Base-by-base conservation (phyloP, 805 yeast species). In the Lipomyces yamadae region DNA sequence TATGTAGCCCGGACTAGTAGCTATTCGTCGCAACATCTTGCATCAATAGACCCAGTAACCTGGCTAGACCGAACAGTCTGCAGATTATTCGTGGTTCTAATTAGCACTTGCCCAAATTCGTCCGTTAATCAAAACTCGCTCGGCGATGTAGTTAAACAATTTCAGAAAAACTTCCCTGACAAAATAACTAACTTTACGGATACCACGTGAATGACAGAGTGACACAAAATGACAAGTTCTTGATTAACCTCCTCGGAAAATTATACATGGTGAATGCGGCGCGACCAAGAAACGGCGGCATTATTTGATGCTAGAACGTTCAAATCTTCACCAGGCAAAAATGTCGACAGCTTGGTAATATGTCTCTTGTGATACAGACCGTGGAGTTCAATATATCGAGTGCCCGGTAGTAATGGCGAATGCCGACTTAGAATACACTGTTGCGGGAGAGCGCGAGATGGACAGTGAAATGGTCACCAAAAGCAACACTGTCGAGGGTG, bases 21-120 rank as follows among this genome's bases (percentile, higher is more conserved):
- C 18, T 7, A 42, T 24, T 15, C 48, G 48, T n/a, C 48, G 48
- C n/a, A 42, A 42, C 48, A 42, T 42, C 24, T 15, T 18, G 48
- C 48, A n/a, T 42, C 48, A 42, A 42, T 42, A 15, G 48, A 42
- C 48, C 15, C 48, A 15, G 48, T n/a, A 42, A n/a, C n/a, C 48
- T 24, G 48, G 24, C 48, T 24, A 42, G 48, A n/a, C 15, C 48
- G 10, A 10, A 42, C n/a, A 15, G 48, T n/a, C 48, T 7, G n/a
- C 18, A 42, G 48, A 42, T 42, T 42, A 42, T 42, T 24, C 48
- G 48, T 42, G 48, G 8, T 6, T n/a, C 24, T 24, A 42, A 7
- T n/a, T 42, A 24, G 24, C 24, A 24, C 24, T 24, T 24, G 24
- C 24, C 24, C 24, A 24, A n/a, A n/a, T n/a, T n/a, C n/a, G n/a